A percentile compares a stretch with the other conserved stretches of the same genome.
These are phyloP conservation scores for Plasmodium gaboni DNA, from an alignment of 169 alveolate species.

Conservation along the genomic window DNA sequence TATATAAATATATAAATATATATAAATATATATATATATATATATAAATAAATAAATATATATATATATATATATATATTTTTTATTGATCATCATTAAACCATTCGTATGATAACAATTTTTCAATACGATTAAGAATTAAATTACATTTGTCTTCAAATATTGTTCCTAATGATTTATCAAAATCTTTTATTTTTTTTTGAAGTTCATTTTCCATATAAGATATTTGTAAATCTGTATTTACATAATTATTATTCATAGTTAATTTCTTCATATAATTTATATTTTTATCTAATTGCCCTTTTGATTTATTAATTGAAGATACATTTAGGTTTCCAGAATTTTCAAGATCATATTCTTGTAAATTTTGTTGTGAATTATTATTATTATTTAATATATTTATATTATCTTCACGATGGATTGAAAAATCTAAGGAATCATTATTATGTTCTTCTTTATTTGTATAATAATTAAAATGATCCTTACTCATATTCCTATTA, in stretches of 20 bases:
- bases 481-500: too few species aligned
- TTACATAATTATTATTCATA: constrained; percentile 51
- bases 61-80: neutral
- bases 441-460: too few species aligned
- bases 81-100: constrained; percentile 14
- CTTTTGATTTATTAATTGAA: constrained; percentile 22
- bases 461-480: too few species aligned
- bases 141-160: constrained; percentile 59
- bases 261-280: constrained; percentile 44
- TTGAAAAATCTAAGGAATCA: too few species aligned
- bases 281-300: too few species aligned
- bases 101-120: constrained; percentile 46
- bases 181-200: constrained; percentile 58
- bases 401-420: too few species aligned
- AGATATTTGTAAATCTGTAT: constrained; percentile 69
- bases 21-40: neutral
- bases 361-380: constrained; percentile 18
- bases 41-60: neutral
- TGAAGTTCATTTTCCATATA: constrained; percentile 74
- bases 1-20: neutral
- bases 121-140: constrained; percentile 63
- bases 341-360: constrained; percentile 4
- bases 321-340: constrained; percentile 30
- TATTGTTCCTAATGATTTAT: constrained; percentile 12
- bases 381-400: neutral